Conservation (phyloP, 306 rosid species). For the Ammopiptanthus mongolicus region DNA sequence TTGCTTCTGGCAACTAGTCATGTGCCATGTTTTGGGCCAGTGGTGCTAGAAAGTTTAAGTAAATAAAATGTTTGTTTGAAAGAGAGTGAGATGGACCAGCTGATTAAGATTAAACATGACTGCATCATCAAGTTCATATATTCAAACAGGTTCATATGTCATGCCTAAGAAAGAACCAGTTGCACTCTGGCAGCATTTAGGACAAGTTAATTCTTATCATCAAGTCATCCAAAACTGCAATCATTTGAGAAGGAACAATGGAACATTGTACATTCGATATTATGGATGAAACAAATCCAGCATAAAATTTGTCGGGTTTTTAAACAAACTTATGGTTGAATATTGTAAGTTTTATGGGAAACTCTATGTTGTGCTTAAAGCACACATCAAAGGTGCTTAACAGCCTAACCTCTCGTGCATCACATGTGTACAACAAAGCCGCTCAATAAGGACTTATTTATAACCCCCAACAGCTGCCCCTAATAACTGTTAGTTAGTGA, state of each 20-base stretch:
- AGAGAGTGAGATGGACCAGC: not conserved
- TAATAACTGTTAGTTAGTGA: too few relatives aligned
- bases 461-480: too few relatives aligned
- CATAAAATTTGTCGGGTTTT: not conserved
- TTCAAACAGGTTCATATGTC: not conserved
- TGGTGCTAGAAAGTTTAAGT: not conserved
- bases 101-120: not conserved
- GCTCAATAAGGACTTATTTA: too few relatives aligned
- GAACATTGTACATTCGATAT: not conserved
- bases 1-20: not conserved
- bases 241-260: not conserved
- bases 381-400: too few relatives aligned
- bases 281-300: not conserved
- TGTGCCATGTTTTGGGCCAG: not conserved
- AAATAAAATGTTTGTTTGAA: not conserved
- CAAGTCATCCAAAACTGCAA: not conserved
- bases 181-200: not conserved
- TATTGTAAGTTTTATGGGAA: too few relatives aligned
- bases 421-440: too few relatives aligned
- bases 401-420: too few relatives aligned
- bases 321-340: not conserved
- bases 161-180: not conserved
- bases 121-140: not conserved
- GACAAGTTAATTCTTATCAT: not conserved
- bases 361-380: too few relatives aligned